Evolutionary conservation across 192 early-diverging fungal genomes (phyloP).

Genomic region (Podila epicladia): DNA sequence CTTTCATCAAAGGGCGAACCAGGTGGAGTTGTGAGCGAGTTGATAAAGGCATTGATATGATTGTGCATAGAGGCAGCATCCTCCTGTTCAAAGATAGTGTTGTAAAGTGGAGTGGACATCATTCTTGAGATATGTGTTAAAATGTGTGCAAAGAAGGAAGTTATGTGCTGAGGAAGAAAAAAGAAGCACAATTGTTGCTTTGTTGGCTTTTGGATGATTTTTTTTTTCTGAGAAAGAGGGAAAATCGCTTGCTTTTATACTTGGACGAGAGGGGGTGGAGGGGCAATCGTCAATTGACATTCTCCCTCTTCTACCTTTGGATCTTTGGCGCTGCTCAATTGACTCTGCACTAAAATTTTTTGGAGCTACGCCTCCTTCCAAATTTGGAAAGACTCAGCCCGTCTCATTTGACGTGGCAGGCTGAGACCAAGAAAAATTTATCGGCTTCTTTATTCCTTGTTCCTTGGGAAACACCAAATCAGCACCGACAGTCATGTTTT

Average conservation of each 20-base stretch:
- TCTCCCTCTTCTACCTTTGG: background rate
- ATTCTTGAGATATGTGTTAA: background rate
- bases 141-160: too few relatives aligned
- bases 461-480: too few relatives aligned
- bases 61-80: too few relatives aligned
- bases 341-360: background rate
- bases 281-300: background rate
- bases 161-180: too few relatives aligned
- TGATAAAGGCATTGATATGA: background rate
- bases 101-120: background rate
- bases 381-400: too few relatives aligned
- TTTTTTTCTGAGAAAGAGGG: background rate
- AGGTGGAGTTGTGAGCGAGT: background rate
- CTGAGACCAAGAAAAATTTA: too few relatives aligned
- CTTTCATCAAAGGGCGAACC: background rate
- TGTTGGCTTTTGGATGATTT: background rate
- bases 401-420: too few relatives aligned
- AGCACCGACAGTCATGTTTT: too few relatives aligned
- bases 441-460: too few relatives aligned
- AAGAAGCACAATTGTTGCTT: too few relatives aligned
- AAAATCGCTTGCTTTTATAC: background rate
- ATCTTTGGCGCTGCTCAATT: background rate
- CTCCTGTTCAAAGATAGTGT: too few relatives aligned
- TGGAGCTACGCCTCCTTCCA: too few relatives aligned
- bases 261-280: background rate